Conservation (phyloP, 768 basidiomycete genomes). For the Phanerochaete sordida region DNA sequence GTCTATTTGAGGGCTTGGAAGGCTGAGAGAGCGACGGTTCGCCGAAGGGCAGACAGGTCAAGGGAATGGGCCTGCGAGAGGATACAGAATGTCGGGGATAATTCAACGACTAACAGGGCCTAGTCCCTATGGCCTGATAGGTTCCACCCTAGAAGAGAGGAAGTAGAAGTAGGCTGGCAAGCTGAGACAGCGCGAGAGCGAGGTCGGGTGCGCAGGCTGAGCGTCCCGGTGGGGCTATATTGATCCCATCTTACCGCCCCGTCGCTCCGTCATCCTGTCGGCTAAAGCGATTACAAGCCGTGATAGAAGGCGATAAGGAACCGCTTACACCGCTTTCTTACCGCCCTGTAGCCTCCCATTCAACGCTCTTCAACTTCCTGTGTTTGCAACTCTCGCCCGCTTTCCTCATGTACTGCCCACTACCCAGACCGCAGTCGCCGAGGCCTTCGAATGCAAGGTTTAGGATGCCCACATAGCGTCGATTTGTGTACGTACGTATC, state of each 20-base stretch:
- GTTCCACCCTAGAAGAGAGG: background rate
- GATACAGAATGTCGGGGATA: constrained; percentile 1
- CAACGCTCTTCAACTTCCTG: background rate
- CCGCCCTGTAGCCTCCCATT: background rate
- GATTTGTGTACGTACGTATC: no score
- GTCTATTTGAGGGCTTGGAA: background rate
- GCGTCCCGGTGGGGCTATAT: background rate
- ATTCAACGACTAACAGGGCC: background rate
- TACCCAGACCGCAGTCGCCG: no score
- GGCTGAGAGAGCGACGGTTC: background rate
- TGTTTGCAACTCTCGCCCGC: no score
- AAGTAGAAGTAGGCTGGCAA: background rate
- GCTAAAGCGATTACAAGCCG: background rate
- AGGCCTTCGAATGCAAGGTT: no score
- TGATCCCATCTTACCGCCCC: background rate
- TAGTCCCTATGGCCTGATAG: constrained; percentile 5
- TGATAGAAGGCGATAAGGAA: background rate
- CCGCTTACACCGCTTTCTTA: background rate
- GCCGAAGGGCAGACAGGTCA: background rate
- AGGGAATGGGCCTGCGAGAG: background rate
- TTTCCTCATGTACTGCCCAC: no score
- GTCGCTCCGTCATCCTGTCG: background rate
- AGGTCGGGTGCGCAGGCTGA: background rate
- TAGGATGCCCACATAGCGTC: no score
- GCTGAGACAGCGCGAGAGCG: background rate